Base-by-base conservation (phyloP, 1,284 basidiomycete species). In the Puccinia novopanici region DNA sequence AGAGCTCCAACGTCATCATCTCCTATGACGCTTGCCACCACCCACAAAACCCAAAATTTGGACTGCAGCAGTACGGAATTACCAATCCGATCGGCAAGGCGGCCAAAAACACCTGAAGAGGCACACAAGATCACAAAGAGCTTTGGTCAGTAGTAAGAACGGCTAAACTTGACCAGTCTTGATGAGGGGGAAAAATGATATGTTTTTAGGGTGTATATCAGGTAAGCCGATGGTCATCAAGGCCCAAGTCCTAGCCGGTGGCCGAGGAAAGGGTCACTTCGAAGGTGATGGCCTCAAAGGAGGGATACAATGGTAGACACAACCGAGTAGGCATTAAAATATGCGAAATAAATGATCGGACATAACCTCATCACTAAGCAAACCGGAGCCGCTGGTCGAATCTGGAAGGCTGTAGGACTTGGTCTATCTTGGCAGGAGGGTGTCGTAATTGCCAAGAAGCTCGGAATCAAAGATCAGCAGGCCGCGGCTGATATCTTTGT, bases 61-160 rank as follows among this genome's bases (percentile, higher is more conserved):
- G n/a, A n/a, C n/a, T n/a, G n/a, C n/a, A n/a, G n/a, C n/a, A 98
- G 94, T 98, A 98, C 87, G 95, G 94, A 72, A 92, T 99, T 82
- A 91, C 94, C 42, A n/a, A 98, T 95, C 97, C 97, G 50, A 94
- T 93, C 87, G 92, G 93, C 84, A 87, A 95, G 73, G 89, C 92
- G 59, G 97, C 97, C 68, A 93, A n/a, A n/a, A n/a, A n/a, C n/a
- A n/a, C n/a, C n/a, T n/a, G n/a, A n/a, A n/a, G n/a, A n/a, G n/a
- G n/a, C n/a, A n/a, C n/a, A n/a, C n/a, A n/a, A n/a, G n/a, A n/a
- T n/a, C n/a, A n/a, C n/a, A n/a, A n/a, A n/a, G 88, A 90, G 90
- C 83, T 97, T 98, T 85, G 92, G 93, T 92, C 82, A 52, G 75
- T 72, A 65, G 13, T 4, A 57, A 8, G 5, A 22, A 57, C 27